Conservation (phyloP, 202 grass and related monocot genomes). For the Dendrocalamus latiflorus region DNA sequence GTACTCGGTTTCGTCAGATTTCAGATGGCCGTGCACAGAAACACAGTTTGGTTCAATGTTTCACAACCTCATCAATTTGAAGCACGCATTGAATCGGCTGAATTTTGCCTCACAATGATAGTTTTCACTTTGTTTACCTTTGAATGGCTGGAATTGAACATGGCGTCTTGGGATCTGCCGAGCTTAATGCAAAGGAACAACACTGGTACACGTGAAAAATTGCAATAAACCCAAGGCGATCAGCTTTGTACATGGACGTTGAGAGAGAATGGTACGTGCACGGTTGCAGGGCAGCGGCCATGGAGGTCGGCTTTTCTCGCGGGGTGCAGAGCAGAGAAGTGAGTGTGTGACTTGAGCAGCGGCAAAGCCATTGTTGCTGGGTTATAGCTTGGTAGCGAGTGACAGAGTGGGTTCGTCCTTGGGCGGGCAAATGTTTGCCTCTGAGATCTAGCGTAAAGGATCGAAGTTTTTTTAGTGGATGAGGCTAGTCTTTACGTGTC, state of each 20-base stretch:
- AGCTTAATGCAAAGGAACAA: conserved; percentile 20
- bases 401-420: neutral
- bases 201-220: neutral
- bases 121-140: neutral
- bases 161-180: neutral
- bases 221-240: neutral
- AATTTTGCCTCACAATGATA: neutral
- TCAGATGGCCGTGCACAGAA: neutral
- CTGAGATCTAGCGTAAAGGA: neutral
- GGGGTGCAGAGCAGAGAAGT: conserved; percentile 29
- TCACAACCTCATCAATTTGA: neutral
- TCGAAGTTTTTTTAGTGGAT: conserved; percentile 7
- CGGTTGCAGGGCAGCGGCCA: conserved; percentile 16
- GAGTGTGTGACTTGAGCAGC: conserved; percentile 42
- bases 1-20: neutral
- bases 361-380: conserved; percentile 50
- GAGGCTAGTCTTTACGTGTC: conserved; percentile 30
- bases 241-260: neutral
- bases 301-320: neutral
- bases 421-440: neutral
- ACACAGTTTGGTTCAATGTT: neutral
- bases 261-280: conserved; percentile 9
- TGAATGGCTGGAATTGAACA: neutral
- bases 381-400: neutral
- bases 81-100: neutral